Evolutionary conservation across 352 stramenopile genomes (phyloP).

Genomic region (Pseudoperonospora humuli): DNA sequence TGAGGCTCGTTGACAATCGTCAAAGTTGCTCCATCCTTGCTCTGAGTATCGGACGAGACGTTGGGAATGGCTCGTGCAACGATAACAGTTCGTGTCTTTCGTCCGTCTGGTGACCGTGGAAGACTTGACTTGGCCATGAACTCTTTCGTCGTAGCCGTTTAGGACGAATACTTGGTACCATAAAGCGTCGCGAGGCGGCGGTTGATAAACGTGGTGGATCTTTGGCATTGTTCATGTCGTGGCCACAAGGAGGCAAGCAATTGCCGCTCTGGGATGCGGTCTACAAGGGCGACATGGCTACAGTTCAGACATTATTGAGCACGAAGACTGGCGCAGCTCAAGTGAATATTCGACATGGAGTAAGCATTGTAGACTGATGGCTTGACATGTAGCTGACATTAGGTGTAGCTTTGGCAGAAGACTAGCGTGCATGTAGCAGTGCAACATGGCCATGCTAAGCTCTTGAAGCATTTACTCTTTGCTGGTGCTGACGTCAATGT

Average conservation of each 20-base stretch:
- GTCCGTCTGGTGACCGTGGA: conserved; percentile 13
- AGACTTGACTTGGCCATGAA: conserved; percentile 35
- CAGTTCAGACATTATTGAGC: conserved; percentile 35
- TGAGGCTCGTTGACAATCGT: too few species aligned
- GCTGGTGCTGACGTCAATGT: conserved; percentile 36
- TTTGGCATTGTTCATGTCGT: conserved; percentile 18
- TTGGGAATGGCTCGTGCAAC: too few species aligned
- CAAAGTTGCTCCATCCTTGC: too few species aligned
- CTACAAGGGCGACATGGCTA: conserved; percentile 31
- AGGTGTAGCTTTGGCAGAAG: conserved; percentile 49
- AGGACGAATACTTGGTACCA: conserved; percentile 26
- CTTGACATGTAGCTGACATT: background rate
- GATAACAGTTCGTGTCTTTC: too few species aligned
- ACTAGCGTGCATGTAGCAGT: conserved; percentile 57
- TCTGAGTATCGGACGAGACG: too few species aligned
- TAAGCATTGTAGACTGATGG: conserved; percentile 10
- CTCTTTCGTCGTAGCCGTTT: too few species aligned
- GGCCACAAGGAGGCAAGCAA: conserved; percentile 30
- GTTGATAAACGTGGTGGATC: conserved; percentile 17
- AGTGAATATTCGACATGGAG: conserved; percentile 46
- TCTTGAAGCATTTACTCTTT: conserved; percentile 49
- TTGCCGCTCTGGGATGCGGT: conserved; percentile 57
- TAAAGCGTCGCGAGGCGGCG: conserved; percentile 9
- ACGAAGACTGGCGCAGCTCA: conserved; percentile 20
- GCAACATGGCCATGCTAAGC: conserved; percentile 41